Base-by-base conservation (phyloP, 2,329 filamentous ascomycete genomes). In the Talaromyces sp. region DNA sequence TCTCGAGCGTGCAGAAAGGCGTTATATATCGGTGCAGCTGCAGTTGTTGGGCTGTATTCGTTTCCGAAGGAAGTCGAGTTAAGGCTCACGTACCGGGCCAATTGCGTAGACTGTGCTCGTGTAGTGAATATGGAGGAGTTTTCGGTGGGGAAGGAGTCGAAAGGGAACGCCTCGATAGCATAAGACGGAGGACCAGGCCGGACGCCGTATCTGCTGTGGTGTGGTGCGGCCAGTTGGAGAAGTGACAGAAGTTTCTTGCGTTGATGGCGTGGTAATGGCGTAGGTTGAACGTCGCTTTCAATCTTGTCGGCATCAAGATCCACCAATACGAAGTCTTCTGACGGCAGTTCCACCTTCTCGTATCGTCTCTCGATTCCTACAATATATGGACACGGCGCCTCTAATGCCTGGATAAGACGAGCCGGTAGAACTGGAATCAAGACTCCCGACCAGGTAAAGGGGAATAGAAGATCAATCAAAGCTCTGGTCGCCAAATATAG, bases 311-410 rank as follows among this genome's bases (percentile, higher is more conserved):
- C 87, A 75, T 99, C 95, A 58, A 99, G 81, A 75, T 99, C 95
- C 39, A 98, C 92, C 16, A 98, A 82, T 18, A 98, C 93, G 74
- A 93, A 98, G 72, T 98, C 95, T 70, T 98, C 95, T 6, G 96
- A 92, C 0, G 95, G 95, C 46, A 98, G 84, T 61, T 79, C 77
- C 31, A 78, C 71, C 62, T 78, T 78, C 60, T 78, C 76, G 73
- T 98, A 98, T 63, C 93, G 87, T 67, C 93, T 86, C 78, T 99
- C 95, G 63, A 99, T 91, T 56, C 95, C 95, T 48, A 98, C 92
- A 67, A 99, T 96, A 71, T 98, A 99, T 0, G 95, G 95, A 69
- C 95, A 98, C 2, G 93, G 93, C 0, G 93, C 93, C 70, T 98
- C 95, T 18, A 99, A 83, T 2, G 92, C 93, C 60, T 95, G 93